Evolutionary conservation across 139 green algal species (phyloP).

Genomic region (Haematococcus sp.): DNA sequence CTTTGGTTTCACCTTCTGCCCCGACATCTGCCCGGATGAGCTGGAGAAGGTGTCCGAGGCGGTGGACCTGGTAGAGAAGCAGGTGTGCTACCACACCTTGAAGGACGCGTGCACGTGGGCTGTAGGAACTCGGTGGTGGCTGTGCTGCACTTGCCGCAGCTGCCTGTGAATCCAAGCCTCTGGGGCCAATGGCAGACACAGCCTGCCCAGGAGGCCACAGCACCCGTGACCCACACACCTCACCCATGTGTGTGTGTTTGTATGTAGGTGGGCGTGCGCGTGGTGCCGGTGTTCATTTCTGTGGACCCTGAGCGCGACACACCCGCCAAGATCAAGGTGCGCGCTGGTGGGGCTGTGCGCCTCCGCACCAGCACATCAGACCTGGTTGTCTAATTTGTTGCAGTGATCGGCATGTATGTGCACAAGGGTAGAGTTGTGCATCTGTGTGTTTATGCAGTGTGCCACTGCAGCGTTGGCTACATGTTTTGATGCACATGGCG

Average conservation of each 20-base stretch:
- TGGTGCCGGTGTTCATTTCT: constrained; percentile 92
- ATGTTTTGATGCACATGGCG: too few species aligned
- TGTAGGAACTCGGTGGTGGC: neutral
- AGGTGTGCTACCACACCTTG: constrained; percentile 5
- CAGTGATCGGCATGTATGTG: too few species aligned
- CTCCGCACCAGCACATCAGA: neutral
- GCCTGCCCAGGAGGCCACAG: too few species aligned
- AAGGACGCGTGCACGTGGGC: neutral
- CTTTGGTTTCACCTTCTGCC: constrained; percentile 98
- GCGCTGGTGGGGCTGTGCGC: neutral
- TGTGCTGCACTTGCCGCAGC: neutral
- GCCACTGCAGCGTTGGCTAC: too few species aligned
- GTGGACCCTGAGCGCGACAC: constrained; percentile 93
- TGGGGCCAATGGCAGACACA: too few species aligned
- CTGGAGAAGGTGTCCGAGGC: constrained; percentile 90
- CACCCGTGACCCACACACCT: too few species aligned
- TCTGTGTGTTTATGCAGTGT: too few species aligned
- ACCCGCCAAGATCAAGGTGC: constrained; percentile 24
- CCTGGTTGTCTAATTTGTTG: neutral
- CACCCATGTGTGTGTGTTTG: too few species aligned
- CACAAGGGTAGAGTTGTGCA: too few species aligned
- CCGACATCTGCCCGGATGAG: constrained; percentile 98
- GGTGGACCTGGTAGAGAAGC: constrained; percentile 57
- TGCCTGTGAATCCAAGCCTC: too few species aligned
- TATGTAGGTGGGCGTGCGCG: constrained; percentile 16